A percentile compares a stretch with the other conserved stretches of the same genome.
These are phyloP conservation scores for Acephala macrosclerotiorum DNA, from an alignment of 2,329 filamentous ascomycete species.

Conservation along the genomic window DNA sequence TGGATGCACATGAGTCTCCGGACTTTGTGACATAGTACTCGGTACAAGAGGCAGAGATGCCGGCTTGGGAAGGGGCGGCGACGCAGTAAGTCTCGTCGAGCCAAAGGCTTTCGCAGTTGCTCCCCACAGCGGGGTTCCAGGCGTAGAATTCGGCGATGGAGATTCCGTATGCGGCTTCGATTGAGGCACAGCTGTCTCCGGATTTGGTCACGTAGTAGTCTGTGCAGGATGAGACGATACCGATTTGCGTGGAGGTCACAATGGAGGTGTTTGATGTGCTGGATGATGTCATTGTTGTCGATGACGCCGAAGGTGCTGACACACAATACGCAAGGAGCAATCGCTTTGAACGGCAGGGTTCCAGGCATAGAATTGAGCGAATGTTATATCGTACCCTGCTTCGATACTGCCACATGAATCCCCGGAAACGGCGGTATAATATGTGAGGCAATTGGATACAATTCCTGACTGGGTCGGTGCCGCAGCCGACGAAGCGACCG, in stretches of 20 bases:
- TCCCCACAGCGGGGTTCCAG: constrained; percentile 45
- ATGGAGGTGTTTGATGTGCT: constrained; percentile 1
- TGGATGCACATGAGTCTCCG: too few relatives aligned
- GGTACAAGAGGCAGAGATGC: too few relatives aligned
- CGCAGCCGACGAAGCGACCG: too few relatives aligned
- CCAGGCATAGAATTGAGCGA: constrained; percentile 5
- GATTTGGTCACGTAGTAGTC: not conserved
- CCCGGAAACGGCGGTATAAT: not conserved
- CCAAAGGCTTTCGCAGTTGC: constrained; percentile 17
- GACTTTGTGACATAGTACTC: too few relatives aligned
- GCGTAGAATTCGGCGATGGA: constrained; percentile 36
- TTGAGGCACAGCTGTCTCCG: constrained; percentile 21
- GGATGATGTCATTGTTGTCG: constrained; percentile 7
- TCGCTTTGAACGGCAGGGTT: too few relatives aligned
- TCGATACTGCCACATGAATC: not conserved
- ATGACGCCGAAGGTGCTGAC: too few relatives aligned
- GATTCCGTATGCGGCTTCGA: constrained; percentile 25
- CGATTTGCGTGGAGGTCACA: constrained; percentile 9
- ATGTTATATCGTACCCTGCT: constrained; percentile 5
- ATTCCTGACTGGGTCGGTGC: too few relatives aligned
- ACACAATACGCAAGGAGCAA: too few relatives aligned
- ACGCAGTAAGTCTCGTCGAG: too few relatives aligned
- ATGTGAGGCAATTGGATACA: too few relatives aligned
- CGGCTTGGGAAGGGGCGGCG: too few relatives aligned
- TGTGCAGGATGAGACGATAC: constrained; percentile 10